phyloP scores from a whole-genome alignment of 2,329 filamentous ascomycete genomes.

The Fusarium sp. region DNA sequence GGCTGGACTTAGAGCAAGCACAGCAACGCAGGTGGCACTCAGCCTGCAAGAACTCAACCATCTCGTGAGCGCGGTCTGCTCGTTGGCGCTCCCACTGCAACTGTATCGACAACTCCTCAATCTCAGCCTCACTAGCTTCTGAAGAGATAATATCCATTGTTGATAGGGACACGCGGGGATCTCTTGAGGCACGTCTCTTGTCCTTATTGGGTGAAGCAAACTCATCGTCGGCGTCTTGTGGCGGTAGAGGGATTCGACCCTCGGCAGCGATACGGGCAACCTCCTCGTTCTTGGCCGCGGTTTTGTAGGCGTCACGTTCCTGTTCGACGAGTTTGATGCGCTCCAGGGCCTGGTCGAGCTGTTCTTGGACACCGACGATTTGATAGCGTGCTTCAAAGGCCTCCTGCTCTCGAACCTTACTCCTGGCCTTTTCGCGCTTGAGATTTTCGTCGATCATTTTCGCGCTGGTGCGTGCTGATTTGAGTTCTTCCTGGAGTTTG shows the following conservation, averaged over 20 bases:
- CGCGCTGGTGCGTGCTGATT: conserved; percentile 65
- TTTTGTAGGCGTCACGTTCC: conserved; percentile 80
- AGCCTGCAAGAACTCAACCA: conserved; percentile 79
- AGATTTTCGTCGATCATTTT: conserved; percentile 69
- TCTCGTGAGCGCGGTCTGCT: conserved; percentile 76
- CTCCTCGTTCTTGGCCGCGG: conserved; percentile 77
- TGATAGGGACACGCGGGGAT: conserved; percentile 60
- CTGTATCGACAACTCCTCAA: conserved; percentile 65
- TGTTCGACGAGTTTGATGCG: conserved; percentile 74
- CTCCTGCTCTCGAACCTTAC: conserved; percentile 73
- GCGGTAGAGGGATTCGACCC: conserved; percentile 74
- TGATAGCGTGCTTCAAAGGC: conserved; percentile 75
- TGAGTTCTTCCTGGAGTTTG: conserved; percentile 80
- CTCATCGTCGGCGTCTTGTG: conserved; percentile 67
- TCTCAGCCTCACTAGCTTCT: conserved; percentile 66
- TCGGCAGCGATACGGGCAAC: conserved; percentile 78
- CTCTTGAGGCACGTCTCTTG: conserved; percentile 52
- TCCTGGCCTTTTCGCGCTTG: conserved; percentile 71
- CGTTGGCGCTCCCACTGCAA: conserved; percentile 70
- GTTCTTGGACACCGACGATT: conserved; percentile 72
- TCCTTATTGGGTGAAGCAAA: conserved; percentile 71
- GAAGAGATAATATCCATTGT: conserved; percentile 65
- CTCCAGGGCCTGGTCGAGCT: conserved; percentile 72
- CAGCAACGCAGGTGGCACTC: conserved; percentile 78
- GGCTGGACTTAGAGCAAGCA: conserved; percentile 61